Evolutionary conservation across 2,329 filamentous ascomycete genomes (phyloP), one percentile per base, ranked within the genome.

Genomic region (Knufia fluminis): DNA sequence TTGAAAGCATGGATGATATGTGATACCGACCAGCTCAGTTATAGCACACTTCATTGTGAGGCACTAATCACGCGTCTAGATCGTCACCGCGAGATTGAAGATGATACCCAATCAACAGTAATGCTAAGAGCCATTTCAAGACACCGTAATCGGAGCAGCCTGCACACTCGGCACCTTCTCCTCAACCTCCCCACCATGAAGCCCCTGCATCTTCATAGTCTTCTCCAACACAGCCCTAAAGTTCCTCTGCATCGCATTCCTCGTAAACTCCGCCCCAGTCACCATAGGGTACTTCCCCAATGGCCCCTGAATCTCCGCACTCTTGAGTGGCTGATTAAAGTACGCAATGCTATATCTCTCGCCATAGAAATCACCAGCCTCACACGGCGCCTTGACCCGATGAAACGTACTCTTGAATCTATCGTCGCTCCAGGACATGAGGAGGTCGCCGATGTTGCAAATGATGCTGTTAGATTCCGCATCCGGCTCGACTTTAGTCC

Each of bases 321-420:
- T 75, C 49, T 71, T 73, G 60, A 73, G 75, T 0, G 79, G 78
- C 65, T 83, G 79, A 55, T 82, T 83, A 64, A 83, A 83, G 57
- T 76, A 83, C 6, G 80, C 80, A 60, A 84, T 78, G 60, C 77
- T 80, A 61, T 80, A 83, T 36, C 80, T 70, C 55, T 76, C 72
- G 3, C 78, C 78, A 57, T 74, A 83, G 60, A 74, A 79, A 40
- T 73, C 70, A 2, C 67, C 69, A 0, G 67, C 55, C n/a, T 81
- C 76, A 23, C 65, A 70, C 0, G 79, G 79, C 1, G 78, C 77
- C 64, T 79, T 80, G 51, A 83, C 79, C 2, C 79, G 72, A 63
- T 83, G 80, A 47, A 81, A 78, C 0, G 79, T 82, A 35, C 74
- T 79, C 64, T 83, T 83, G 68, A 83, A 82, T 17, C 79, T 72